A percentile compares a stretch with the other conserved stretches of the same genome.
Evolutionary conservation across 805 yeast species (phyloP).

Genomic region (Suhomyces sp.): DNA sequence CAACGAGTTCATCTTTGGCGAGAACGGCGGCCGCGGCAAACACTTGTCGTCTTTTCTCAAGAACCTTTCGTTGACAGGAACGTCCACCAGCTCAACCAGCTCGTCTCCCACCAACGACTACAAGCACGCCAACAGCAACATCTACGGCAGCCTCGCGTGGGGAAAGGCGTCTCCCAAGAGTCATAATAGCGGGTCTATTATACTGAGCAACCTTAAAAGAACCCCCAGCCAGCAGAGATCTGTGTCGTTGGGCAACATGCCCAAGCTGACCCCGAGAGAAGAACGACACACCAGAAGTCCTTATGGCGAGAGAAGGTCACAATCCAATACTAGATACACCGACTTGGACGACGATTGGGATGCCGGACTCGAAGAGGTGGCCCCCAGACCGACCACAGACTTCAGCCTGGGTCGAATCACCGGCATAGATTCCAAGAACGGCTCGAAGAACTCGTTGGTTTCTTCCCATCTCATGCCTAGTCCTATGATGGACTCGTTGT

Average conservation of each 20-base stretch:
- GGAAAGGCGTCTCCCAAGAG: constrained; percentile 7
- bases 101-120: constrained; percentile 6
- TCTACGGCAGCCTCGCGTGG: constrained; percentile 37
- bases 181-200: constrained; percentile 12
- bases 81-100: constrained; percentile 11
- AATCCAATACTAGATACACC: constrained; percentile 39
- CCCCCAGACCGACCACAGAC: too few species aligned
- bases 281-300: not conserved
- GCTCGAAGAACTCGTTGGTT: not conserved
- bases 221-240: constrained; percentile 15
- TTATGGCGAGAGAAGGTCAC: not conserved
- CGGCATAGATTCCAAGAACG: not conserved
- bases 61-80: constrained; percentile 39
- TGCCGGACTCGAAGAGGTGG: constrained; percentile 53
- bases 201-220: constrained; percentile 7
- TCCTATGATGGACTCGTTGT: constrained; percentile 32
- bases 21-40: constrained; percentile 66
- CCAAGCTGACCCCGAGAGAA: not conserved
- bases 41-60: constrained; percentile 51
- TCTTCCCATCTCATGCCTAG: constrained; percentile 14
- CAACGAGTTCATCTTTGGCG: constrained; percentile 65
- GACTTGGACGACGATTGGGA: constrained; percentile 94
- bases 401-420: constrained; percentile 15
- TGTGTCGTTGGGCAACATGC: constrained; percentile 15
- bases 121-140: constrained; percentile 33